phyloP scores from a whole-genome alignment of 495 filamentous ascomycete genomes.

The Aspergillus cristatus region DNA sequence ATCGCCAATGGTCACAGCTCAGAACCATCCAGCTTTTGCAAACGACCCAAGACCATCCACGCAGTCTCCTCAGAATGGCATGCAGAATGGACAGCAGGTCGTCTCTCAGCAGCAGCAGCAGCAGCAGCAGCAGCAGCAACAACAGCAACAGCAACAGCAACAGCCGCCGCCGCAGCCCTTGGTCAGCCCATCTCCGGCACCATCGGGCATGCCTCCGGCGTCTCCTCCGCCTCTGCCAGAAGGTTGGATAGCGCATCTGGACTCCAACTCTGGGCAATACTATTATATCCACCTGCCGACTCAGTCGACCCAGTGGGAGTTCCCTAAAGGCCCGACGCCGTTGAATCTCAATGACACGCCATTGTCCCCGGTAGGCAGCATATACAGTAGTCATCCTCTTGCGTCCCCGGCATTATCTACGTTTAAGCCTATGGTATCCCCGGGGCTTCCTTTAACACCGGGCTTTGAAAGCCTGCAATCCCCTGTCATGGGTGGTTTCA shows the following conservation, averaged over 20 bases:
- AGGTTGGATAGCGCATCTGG: slow-evolving; percentile 96
- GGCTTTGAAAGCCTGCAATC: slow-evolving; percentile 69
- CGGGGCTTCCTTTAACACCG: slow-evolving; percentile 50
- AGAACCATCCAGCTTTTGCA: slow-evolving; percentile 77
- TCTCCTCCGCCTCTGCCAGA: slow-evolving; percentile 90
- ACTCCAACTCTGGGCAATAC: slow-evolving; percentile 91
- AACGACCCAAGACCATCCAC: slow-evolving; percentile 56
- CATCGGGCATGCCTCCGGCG: slow-evolving; percentile 54
- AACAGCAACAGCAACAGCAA: slow-evolving; percentile 19
- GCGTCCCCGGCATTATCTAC: slow-evolving; percentile 60
- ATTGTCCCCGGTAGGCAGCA: slow-evolving; percentile 69
- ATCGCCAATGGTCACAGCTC: slow-evolving; percentile 34
- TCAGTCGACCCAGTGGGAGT: slow-evolving; percentile 97
- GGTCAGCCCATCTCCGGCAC: slow-evolving; percentile 35
- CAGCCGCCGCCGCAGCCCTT: neutral
- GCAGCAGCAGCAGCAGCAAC: slow-evolving; percentile 4
- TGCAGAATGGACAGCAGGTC: slow-evolving; percentile 26
- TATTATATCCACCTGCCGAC: slow-evolving; percentile 98
- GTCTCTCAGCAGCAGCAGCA: slow-evolving; percentile 21
- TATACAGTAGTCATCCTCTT: slow-evolving; percentile 65
- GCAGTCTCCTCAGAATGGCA: slow-evolving; percentile 29
- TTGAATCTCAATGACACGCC: slow-evolving; percentile 68
- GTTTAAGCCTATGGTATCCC: slow-evolving; percentile 68
- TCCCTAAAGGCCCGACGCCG: slow-evolving; percentile 84
- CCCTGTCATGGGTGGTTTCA: slow-evolving; percentile 63